Conservation (phyloP, 306 rosid species). For the Hippophae rhamnoides region DNA sequence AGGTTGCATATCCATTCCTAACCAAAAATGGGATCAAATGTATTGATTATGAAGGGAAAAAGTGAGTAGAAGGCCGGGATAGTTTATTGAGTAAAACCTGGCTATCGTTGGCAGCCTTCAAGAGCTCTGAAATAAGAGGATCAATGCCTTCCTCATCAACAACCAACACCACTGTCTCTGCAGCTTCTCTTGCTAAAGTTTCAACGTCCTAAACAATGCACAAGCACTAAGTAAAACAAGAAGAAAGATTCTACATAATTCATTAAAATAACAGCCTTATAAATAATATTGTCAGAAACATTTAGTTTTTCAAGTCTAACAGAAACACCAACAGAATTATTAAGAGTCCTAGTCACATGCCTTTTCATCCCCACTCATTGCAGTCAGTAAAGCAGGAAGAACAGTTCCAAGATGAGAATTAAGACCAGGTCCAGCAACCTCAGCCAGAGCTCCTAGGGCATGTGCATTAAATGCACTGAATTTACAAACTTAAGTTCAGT, state of each 20-base stretch:
- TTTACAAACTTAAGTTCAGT: constrained; percentile 8
- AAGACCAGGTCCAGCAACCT: constrained; percentile 94
- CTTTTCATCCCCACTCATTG: constrained; percentile 67
- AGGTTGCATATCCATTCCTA: too few relatives aligned
- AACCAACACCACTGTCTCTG: constrained; percentile 75
- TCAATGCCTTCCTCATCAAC: constrained; percentile 93
- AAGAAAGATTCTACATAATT: too few relatives aligned
- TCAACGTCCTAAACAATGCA: constrained; percentile 63
- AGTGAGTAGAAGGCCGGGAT: not conserved
- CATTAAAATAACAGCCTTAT: not conserved
- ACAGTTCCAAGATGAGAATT: constrained; percentile 70
- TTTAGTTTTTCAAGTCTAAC: not conserved
- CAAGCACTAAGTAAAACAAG: constrained; percentile 3
- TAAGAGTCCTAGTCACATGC: constrained; percentile 23
- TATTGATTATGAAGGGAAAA: not conserved
- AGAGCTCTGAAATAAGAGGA: constrained; percentile 69
- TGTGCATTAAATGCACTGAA: constrained; percentile 89
- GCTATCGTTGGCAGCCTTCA: constrained; percentile 63
- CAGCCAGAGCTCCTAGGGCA: constrained; percentile 96
- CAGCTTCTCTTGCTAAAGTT: constrained; percentile 76
- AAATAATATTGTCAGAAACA: too few relatives aligned
- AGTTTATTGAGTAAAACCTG: constrained; percentile 43
- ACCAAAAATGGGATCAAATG: not conserved
- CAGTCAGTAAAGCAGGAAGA: constrained; percentile 84
- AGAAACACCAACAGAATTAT: constrained; percentile 11